phyloP scores from a whole-genome alignment of 306 rosid genomes.

The Quercus agrifolia region DNA sequence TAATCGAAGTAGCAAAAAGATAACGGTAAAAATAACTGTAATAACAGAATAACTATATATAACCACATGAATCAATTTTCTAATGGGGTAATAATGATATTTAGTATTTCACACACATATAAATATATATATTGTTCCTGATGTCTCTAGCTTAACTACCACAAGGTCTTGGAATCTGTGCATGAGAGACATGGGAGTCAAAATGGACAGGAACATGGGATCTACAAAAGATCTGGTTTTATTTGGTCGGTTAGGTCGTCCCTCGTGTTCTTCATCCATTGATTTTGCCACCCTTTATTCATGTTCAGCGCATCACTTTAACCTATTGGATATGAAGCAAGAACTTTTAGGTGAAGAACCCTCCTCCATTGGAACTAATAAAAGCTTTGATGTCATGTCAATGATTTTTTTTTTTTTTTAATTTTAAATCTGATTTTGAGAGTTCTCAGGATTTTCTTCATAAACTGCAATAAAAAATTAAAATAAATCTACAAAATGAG shows the following conservation, averaged over 20 bases:
- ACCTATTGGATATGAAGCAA: slow-evolving; percentile 42
- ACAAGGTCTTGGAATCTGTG: slow-evolving; percentile 56
- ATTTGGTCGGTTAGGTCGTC: slow-evolving; percentile 57
- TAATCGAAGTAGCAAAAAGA: slow-evolving; percentile 1
- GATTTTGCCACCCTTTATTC: slow-evolving; percentile 54
- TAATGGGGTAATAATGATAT: background rate
- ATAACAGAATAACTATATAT: slow-evolving; percentile 61
- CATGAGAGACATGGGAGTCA: slow-evolving; percentile 26
- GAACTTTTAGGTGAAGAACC: slow-evolving; percentile 11
- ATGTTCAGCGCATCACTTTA: slow-evolving; percentile 29
- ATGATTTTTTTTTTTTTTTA: no score
- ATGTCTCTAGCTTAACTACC: slow-evolving; percentile 21
- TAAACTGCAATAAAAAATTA: slow-evolving; percentile 16
- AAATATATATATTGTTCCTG: slow-evolving; percentile 19
- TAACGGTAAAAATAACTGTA: slow-evolving; percentile 48
- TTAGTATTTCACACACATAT: background rate
- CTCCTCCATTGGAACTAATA: slow-evolving; percentile 9
- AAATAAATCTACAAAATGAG: slow-evolving; percentile 16
- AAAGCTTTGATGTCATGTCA: no score
- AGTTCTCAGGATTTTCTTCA: background rate
- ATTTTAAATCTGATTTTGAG: background rate
- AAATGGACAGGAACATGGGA: slow-evolving; percentile 47
- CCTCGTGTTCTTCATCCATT: slow-evolving; percentile 48
- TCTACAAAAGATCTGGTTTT: slow-evolving; percentile 63
- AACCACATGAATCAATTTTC: slow-evolving; percentile 28